Base-by-base conservation (phyloP, 441 rosid genomes). In the Gossypium gossypioides region DNA sequence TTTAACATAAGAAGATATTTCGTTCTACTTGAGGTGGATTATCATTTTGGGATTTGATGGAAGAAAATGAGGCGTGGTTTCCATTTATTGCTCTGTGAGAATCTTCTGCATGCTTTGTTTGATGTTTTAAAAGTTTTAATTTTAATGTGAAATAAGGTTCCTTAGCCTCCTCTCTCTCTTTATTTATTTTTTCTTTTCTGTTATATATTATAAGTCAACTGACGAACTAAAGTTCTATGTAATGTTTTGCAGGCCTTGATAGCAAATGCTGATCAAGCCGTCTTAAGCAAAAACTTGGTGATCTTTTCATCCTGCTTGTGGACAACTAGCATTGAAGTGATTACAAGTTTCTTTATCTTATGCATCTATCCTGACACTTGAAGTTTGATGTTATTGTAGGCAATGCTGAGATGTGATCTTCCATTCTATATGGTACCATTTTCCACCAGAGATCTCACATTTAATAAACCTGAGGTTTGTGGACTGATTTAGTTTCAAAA, bases 361-460 rank as follows among this genome's bases (percentile, higher is more conserved):
- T 42, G 12, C 2, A 25, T 66, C 32, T 24, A 7, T 48, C 42
- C 21, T 44, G 46, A 71, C 27, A 34, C 42, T 10, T 44, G 19
- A 62, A 67, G 59, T 40, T 21, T 66, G 57, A 22, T 55, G 1
- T 73, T 68, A 59, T 83, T 74, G 72, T 86, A 95, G 99, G 97
- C 97, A 72, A 72, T 89, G 74, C 82, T 95, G 58, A 86, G 97
- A 37, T 82, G 85, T 67, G 97, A 95, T 86, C 97, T 95, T 73
- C 97, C 97, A 16, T 82, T 73, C 75, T 92, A 90, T 80, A 89
- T 95, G 79, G 96, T 92, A 40, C 99, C 99, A n/a, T 91, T 90
- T 83, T 77, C 81, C 13, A 81, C 89, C 3, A 52, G 55, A 54
- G 97, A 95, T 78, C 85, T 95, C 50, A 24, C 27, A 19, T 92